Evolutionary conservation across 306 rosid species (phyloP).

Genomic region (Quercus suber): DNA sequence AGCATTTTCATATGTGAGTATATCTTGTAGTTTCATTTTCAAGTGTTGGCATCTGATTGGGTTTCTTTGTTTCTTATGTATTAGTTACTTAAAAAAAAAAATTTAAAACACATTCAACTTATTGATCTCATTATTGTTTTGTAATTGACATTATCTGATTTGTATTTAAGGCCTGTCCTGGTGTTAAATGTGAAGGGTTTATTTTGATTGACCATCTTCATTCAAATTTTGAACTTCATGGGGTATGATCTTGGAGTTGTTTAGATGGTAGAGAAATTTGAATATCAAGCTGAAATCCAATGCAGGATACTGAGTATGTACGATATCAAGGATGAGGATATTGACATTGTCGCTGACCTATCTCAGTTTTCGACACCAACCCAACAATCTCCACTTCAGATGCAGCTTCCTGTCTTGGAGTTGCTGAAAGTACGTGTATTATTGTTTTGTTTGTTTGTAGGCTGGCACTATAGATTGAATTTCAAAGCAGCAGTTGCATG

Average conservation of each 20-base stretch:
- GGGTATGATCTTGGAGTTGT: slow-evolving; percentile 2
- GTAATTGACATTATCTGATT: background rate
- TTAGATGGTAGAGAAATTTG: slow-evolving; percentile 10
- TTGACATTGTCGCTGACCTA: slow-evolving; percentile 58
- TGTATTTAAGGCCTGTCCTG: slow-evolving; percentile 1
- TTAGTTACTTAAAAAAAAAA: background rate
- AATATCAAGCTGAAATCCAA: background rate
- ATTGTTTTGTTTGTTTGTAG: slow-evolving; percentile 9
- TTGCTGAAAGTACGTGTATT: slow-evolving; percentile 68
- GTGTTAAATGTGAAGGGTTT: background rate
- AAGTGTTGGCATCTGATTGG: slow-evolving; percentile 11
- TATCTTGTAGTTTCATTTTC: slow-evolving; percentile 19
- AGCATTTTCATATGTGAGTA: slow-evolving; percentile 88
- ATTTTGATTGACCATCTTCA: background rate
- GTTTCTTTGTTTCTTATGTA: slow-evolving; percentile 1
- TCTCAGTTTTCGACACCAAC: slow-evolving; percentile 60
- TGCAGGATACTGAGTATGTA: slow-evolving; percentile 84
- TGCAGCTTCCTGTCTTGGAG: slow-evolving; percentile 83
- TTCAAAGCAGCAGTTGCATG: background rate
- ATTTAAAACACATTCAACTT: too few species aligned
- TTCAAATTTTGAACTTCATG: slow-evolving; percentile 2
- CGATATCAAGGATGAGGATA: slow-evolving; percentile 78
- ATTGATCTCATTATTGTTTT: background rate
- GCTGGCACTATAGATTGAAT: background rate
- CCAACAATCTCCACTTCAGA: slow-evolving; percentile 68